These are phyloP conservation scores for Chalciporus pseudorubinellus DNA, from an alignment of 768 basidiomycete species.

Conservation along the genomic window DNA sequence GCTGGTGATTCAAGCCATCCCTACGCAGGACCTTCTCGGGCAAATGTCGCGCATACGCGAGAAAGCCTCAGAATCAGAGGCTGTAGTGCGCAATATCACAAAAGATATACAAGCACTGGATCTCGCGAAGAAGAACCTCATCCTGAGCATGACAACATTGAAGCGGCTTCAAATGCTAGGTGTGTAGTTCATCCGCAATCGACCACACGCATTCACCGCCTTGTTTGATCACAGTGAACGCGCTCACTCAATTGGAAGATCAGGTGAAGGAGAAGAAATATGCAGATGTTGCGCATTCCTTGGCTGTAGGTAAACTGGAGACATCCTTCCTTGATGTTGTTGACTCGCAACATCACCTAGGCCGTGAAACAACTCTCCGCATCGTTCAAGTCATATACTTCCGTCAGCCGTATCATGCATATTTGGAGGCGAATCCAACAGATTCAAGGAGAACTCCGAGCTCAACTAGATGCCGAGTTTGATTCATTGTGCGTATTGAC, in stretches of 20 bases:
- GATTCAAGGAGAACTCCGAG: slow-evolving; percentile 77
- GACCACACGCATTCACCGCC: not conserved
- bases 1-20: slow-evolving; percentile 5
- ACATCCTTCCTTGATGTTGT: slow-evolving; percentile 14
- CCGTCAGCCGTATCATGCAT: slow-evolving; percentile 73
- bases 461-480: slow-evolving; percentile 84
- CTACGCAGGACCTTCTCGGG: slow-evolving; percentile 76
- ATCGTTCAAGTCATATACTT: slow-evolving; percentile 75
- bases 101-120: slow-evolving; percentile 95
- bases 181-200: slow-evolving; percentile 35
- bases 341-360: slow-evolving; percentile 36
- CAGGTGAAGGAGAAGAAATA: slow-evolving; percentile 78
- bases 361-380: slow-evolving; percentile 84
- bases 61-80: slow-evolving; percentile 96
- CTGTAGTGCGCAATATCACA: slow-evolving; percentile 92
- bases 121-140: slow-evolving; percentile 89
- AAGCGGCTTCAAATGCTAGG: slow-evolving; percentile 94
- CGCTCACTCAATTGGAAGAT: slow-evolving; percentile 76
- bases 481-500: slow-evolving; percentile 77
- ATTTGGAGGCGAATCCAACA: slow-evolving; percentile 80
- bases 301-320: slow-evolving; percentile 53
- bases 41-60: slow-evolving; percentile 97
- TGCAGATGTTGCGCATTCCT: slow-evolving; percentile 75
- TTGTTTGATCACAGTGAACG: slow-evolving; percentile 57
- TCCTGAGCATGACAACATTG: slow-evolving; percentile 83